Evolutionary conservation across 2,329 filamentous ascomycete genomes (phyloP).

Genomic region (Aspergillus glaucus): DNA sequence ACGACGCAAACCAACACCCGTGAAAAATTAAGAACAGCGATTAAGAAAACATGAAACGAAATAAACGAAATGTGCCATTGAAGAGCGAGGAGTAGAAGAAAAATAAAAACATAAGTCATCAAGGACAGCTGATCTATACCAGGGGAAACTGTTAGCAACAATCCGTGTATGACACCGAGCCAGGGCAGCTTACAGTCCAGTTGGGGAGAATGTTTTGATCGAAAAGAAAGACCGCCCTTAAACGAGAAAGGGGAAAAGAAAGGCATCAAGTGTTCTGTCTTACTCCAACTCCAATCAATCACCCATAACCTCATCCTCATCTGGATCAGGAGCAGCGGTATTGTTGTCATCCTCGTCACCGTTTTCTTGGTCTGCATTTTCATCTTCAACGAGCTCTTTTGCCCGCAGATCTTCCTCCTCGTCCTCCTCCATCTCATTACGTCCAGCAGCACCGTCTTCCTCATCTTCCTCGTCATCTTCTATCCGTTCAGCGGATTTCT

Average conservation of each 20-base stretch:
- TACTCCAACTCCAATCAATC: conserved; percentile 21
- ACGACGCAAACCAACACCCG: neutral
- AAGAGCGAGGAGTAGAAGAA: neutral
- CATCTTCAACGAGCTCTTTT: conserved; percentile 31
- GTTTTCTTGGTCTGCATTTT: conserved; percentile 38
- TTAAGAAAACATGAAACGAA: neutral
- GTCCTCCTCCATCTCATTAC: conserved; percentile 30
- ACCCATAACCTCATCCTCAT: conserved; percentile 40
- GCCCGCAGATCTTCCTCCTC: conserved; percentile 36
- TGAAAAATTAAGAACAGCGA: neutral
- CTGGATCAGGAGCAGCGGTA: conserved; percentile 22
- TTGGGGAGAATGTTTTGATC: no score
- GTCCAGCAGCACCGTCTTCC: conserved; percentile 22
- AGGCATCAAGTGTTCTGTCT: neutral
- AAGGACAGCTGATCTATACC: neutral
- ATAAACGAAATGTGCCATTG: neutral
- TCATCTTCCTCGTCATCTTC: conserved; percentile 39
- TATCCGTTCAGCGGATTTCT: conserved; percentile 38
- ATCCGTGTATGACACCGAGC: neutral
- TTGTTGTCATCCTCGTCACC: conserved; percentile 23
- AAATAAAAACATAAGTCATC: neutral
- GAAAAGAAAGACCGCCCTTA: neutral
- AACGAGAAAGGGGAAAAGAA: neutral
- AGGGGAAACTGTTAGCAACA: neutral
- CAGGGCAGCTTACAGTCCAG: no score